Conservation (phyloP, 2,329 filamentous ascomycete genomes). For the Capronia americana region DNA sequence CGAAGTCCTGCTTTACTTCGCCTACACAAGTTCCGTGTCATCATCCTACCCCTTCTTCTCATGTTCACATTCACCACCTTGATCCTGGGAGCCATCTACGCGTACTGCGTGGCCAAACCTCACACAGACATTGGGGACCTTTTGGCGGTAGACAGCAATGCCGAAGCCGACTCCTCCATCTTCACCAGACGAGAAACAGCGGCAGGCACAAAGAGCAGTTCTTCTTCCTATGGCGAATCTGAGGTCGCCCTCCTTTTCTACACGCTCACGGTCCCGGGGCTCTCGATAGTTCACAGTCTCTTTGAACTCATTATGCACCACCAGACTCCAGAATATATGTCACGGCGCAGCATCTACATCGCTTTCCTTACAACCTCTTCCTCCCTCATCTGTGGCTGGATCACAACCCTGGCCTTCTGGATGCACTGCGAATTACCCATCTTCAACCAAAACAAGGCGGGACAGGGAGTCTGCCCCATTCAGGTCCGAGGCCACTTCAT, state of each 20-base stretch:
- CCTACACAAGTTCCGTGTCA: conserved; percentile 30
- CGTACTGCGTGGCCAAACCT: conserved; percentile 39
- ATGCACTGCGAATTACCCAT: conserved; percentile 39
- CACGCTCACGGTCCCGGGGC: conserved; percentile 30
- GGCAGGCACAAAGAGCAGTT: background rate
- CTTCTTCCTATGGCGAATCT: conserved; percentile 7
- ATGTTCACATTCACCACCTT: conserved; percentile 36
- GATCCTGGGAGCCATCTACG: conserved; percentile 38
- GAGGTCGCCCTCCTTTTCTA: conserved; percentile 36
- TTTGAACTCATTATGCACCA: conserved; percentile 36
- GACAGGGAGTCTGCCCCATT: conserved; percentile 55
- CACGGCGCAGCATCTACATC: conserved; percentile 40
- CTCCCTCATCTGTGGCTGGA: conserved; percentile 33
- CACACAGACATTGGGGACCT: conserved; percentile 34
- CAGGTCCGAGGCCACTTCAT: conserved; percentile 53
- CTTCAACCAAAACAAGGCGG: conserved; percentile 45
- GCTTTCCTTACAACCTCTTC: conserved; percentile 29
- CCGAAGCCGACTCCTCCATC: conserved; percentile 31
- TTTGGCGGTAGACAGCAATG: conserved; percentile 25
- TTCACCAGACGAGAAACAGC: conserved; percentile 23
- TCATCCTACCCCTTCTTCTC: conserved; percentile 33
- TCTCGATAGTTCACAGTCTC: conserved; percentile 29
- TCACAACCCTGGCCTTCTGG: conserved; percentile 34
- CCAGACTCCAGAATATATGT: conserved; percentile 21
- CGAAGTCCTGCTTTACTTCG: conserved; percentile 24